Conservation (phyloP, 2,329 filamentous ascomycete genomes). For the Elsinoe batatas region DNA sequence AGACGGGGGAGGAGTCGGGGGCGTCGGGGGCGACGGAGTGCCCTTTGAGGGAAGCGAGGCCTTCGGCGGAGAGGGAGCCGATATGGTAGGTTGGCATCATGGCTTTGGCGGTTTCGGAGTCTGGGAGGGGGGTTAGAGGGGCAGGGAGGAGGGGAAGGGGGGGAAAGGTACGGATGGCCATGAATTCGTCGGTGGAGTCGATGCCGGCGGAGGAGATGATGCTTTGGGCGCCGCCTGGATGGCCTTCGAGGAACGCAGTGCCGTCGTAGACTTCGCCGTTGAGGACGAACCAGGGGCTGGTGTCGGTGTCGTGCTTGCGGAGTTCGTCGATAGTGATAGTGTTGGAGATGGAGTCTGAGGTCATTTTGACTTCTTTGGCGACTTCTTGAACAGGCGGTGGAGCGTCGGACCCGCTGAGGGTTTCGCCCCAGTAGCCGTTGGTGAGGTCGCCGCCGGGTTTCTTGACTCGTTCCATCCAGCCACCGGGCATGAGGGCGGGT, state of each 20-base stretch:
- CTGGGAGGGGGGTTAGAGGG: slow-evolving; percentile 35
- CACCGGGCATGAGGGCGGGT: slow-evolving; percentile 63
- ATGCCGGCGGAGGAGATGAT: slow-evolving; percentile 74
- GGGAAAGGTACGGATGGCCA: slow-evolving; percentile 67
- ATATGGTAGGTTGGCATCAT: slow-evolving; percentile 87
- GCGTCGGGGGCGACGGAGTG: slow-evolving; percentile 34
- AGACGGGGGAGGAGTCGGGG: slow-evolving; percentile 44
- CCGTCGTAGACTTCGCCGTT: slow-evolving; percentile 86
- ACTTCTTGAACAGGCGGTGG: slow-evolving; percentile 37
- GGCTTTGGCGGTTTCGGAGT: slow-evolving; percentile 80
- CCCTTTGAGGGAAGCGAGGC: slow-evolving; percentile 43
- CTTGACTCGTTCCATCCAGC: slow-evolving; percentile 92
- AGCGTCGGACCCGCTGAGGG: slow-evolving; percentile 42
- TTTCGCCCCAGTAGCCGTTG: slow-evolving; percentile 81
- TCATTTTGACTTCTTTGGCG: slow-evolving; percentile 65
- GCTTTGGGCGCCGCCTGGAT: slow-evolving; percentile 78
- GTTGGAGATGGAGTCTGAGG: slow-evolving; percentile 53
- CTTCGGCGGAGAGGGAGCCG: slow-evolving; percentile 58
- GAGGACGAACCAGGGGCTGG: slow-evolving; percentile 76
- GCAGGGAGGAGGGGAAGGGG: neutral
- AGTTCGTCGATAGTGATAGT: slow-evolving; percentile 63
- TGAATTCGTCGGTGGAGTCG: slow-evolving; percentile 79
- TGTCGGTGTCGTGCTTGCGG: slow-evolving; percentile 53
- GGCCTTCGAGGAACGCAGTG: slow-evolving; percentile 65
- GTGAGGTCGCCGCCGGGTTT: slow-evolving; percentile 67